Conservation (phyloP, 345 rosid species). For the Draba incana region DNA sequence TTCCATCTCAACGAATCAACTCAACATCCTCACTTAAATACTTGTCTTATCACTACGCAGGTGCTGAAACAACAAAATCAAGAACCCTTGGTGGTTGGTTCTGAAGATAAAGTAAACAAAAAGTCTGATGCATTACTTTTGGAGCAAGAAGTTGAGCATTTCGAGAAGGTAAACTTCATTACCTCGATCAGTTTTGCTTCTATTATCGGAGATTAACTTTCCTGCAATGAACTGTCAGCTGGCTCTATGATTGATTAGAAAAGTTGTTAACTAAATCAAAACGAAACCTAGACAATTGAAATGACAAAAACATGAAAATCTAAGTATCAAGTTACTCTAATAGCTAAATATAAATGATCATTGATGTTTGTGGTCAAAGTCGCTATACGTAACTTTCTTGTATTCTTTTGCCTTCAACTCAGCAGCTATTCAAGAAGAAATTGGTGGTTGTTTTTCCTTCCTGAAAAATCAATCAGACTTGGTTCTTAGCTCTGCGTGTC, state of each 20-base stretch:
- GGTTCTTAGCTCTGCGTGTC: slow-evolving; percentile 4
- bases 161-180: slow-evolving; percentile 47
- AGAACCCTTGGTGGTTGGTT: slow-evolving; percentile 19
- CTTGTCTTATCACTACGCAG: slow-evolving; percentile 35
- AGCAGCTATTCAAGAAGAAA: slow-evolving; percentile 52
- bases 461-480: slow-evolving; percentile 25
- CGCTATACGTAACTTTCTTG: neutral
- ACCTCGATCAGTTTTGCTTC: neutral
- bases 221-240: slow-evolving; percentile 1
- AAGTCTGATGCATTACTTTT: slow-evolving; percentile 30
- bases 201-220: neutral
- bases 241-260: neutral
- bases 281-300: neutral
- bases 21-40: slow-evolving; percentile 15
- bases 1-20: neutral
- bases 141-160: slow-evolving; percentile 48
- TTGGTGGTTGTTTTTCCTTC: slow-evolving; percentile 43
- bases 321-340: neutral
- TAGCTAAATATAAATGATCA: neutral
- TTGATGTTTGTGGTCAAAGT: slow-evolving; percentile 6
- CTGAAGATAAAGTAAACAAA: slow-evolving; percentile 31
- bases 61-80: slow-evolving; percentile 43
- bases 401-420: slow-evolving; percentile 14
- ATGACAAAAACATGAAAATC: neutral
- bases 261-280: neutral